A percentile compares a stretch with the other conserved stretches of the same genome.
These are phyloP conservation scores for Arthrobotrys entomopaga DNA, from an alignment of 2,329 filamentous ascomycete species.

Conservation along the genomic window DNA sequence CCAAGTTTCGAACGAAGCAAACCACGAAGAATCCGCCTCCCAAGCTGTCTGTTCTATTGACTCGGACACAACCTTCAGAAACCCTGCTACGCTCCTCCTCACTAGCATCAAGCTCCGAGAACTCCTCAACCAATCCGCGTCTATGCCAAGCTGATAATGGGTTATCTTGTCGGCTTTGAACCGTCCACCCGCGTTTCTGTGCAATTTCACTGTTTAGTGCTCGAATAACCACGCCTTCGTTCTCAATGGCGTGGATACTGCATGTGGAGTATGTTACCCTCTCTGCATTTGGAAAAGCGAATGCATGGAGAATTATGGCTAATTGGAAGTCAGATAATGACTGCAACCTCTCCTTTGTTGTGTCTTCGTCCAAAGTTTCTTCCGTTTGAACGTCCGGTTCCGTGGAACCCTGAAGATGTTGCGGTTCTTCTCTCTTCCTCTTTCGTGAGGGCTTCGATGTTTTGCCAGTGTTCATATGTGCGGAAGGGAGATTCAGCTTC, in stretches of 20 bases:
- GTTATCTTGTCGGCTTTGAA: conserved; percentile 78
- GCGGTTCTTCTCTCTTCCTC: conserved; percentile 56
- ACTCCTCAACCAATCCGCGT: conserved; percentile 64
- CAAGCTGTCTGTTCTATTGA: conserved; percentile 39
- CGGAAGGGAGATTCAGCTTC: conserved; percentile 24
- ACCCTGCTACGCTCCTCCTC: conserved; percentile 24
- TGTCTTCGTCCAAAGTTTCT: conserved; percentile 66
- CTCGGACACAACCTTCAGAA: conserved; percentile 41
- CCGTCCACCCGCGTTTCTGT: conserved; percentile 75
- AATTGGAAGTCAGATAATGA: conserved; percentile 85
- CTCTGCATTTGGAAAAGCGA: conserved; percentile 78
- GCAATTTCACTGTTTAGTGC: conserved; percentile 77
- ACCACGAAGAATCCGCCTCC: conserved; percentile 51
- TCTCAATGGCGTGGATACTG: conserved; percentile 86
- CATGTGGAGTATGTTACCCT: conserved; percentile 94
- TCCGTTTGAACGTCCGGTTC: conserved; percentile 42
- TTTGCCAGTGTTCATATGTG: conserved; percentile 26
- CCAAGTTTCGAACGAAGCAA: conserved; percentile 34
- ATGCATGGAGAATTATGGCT: conserved; percentile 81
- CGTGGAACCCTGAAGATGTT: conserved; percentile 61
- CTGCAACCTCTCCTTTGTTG: conserved; percentile 71
- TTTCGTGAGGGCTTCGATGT: conserved; percentile 1
- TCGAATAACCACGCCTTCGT: conserved; percentile 82
- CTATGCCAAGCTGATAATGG: conserved; percentile 80
- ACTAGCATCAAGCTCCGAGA: conserved; percentile 19